Percentiles rank a stretch among this genome's conserved stretches.
Evolutionary conservation across 2,329 filamentous ascomycete genomes (phyloP).

Genomic region (Corinectria fuckeliana): DNA sequence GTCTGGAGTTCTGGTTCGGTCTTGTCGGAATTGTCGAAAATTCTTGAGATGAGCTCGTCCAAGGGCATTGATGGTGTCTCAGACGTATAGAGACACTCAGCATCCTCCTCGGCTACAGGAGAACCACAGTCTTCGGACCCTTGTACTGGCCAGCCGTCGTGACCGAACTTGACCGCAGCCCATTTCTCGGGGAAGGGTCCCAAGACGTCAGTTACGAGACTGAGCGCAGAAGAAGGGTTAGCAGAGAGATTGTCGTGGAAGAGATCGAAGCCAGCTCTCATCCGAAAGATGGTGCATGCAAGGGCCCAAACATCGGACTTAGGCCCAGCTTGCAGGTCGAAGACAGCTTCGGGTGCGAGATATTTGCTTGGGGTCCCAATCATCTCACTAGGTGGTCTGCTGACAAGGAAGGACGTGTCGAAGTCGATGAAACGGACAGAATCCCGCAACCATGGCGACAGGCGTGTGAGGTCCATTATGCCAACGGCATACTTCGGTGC

Average conservation of each 20-base stretch:
- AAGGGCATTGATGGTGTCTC: background rate
- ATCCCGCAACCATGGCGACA: background rate
- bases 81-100: background rate
- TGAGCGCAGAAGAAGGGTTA: background rate
- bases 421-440: background rate
- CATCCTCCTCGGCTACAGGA: background rate
- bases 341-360: background rate
- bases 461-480: too few relatives aligned
- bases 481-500: too few relatives aligned
- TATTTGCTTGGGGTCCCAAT: background rate
- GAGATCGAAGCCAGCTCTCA: background rate
- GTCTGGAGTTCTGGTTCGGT: background rate
- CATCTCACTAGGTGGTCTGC: background rate
- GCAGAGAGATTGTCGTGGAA: background rate
- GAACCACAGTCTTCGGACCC: background rate
- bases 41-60: background rate
- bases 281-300: background rate
- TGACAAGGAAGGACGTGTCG: background rate
- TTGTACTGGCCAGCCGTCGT: background rate
- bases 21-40: background rate
- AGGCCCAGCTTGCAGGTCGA: background rate
- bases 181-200: background rate
- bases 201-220: background rate
- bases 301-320: background rate
- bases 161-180: background rate